Evolutionary conservation across 495 filamentous ascomycete species (phyloP), one percentile per base, ranked within the genome.

Genomic region (Trichoderma orchidacearum): DNA sequence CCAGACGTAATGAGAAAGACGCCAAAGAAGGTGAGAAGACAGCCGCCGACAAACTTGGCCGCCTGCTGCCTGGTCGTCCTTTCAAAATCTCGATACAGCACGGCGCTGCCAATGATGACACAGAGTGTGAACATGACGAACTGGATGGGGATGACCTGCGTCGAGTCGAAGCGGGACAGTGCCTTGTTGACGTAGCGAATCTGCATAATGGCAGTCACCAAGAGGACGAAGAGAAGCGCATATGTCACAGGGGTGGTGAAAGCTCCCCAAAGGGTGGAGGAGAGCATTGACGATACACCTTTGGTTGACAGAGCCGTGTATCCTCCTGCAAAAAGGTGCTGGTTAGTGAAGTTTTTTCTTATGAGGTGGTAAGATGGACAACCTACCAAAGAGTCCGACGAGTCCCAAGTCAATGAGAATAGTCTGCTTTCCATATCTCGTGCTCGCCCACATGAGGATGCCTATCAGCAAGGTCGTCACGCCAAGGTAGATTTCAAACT

Each of bases 261-360:
- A 7, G 86, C 86, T 56, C 84, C 84, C 76, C 90, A 89, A 18
- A 96, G 77, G 1, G 85, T 93, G 27, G 86, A 89, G 3, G 92
- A 95, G 38, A 98, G 78, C 66, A 98, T 82, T 0, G 93, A 96
- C 3, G 93, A 91, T 17, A 98, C 87, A 57, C 93, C 93, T 67
- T 97, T 98, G 32, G 93, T 98, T 5, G 92, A 89, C 12, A 98
- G 79, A 34, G 87, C 93, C 9, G 93, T 98, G 70, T 96, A 98
- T 55, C 88, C 93, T 54, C 90, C 89, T 91, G 56, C 36, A 36
- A 29, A 12, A 11, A 6, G 60, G 73, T 73, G 74, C 66, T 64
- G 65, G 58, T 34, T 21, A 57, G 51, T 23, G 28, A 30, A n/a
- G 9, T 12, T 2, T 9, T 0, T 30, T n/a, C 54, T 21, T 53